phyloP scores from a whole-genome alignment of 1,139 yeast species.

The Hemisphaericaspora subhashii region DNA sequence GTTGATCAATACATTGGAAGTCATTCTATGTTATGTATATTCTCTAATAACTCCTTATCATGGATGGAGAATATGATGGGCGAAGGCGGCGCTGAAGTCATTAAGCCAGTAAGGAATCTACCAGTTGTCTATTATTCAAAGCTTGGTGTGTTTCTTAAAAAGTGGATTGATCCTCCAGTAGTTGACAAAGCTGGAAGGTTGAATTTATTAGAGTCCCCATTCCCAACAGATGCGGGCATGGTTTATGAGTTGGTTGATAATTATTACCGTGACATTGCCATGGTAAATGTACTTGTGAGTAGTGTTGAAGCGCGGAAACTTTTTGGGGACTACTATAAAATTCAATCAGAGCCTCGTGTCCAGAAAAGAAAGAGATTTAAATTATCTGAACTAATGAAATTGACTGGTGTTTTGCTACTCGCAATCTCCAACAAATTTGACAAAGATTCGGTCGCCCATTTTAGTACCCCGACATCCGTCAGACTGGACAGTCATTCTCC shows the following conservation, averaged over 20 bases:
- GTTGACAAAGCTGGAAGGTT: constrained; percentile 22
- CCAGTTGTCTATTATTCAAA: constrained; percentile 28
- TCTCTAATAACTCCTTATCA: constrained; percentile 35
- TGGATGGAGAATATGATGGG: constrained; percentile 34
- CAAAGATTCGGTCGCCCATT: constrained; percentile 5
- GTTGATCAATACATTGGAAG: constrained; percentile 34
- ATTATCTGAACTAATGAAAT: constrained; percentile 32
- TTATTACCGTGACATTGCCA: constrained; percentile 17
- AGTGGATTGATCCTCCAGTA: constrained; percentile 38
- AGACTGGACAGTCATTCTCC: neutral
- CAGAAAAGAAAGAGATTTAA: constrained; percentile 17
- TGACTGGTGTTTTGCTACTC: constrained; percentile 32
- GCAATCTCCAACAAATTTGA: constrained; percentile 26
- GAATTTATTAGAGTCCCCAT: constrained; percentile 26
- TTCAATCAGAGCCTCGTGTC: constrained; percentile 7
- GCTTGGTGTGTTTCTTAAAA: constrained; percentile 21
- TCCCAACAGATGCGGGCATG: constrained; percentile 26
- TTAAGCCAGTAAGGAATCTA: constrained; percentile 32
- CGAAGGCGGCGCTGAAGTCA: constrained; percentile 19
- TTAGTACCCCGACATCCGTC: neutral
- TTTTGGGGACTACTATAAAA: constrained; percentile 23
- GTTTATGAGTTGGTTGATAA: constrained; percentile 24
- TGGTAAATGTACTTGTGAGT: constrained; percentile 19
- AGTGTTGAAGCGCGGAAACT: constrained; percentile 18
- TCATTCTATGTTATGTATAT: constrained; percentile 40